Base-by-base conservation (phyloP, 2,329 filamentous ascomycete genomes). In the Diplodia intermedia region DNA sequence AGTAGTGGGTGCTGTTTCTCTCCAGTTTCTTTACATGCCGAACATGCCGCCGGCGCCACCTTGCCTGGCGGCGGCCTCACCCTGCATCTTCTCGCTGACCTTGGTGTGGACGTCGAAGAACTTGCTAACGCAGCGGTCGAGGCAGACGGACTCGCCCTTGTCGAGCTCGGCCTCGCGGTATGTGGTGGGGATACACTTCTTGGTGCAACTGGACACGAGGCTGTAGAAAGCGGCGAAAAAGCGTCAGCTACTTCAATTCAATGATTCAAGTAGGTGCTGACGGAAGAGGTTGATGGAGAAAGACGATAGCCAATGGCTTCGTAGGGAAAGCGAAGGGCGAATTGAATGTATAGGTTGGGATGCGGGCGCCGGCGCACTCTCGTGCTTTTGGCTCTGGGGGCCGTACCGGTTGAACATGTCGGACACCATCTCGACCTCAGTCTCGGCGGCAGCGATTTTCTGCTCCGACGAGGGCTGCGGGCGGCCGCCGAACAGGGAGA, bases 101-200 rank as follows among this genome's bases (percentile, higher is more conserved):
- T 97, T 98, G 85, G 97, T 89, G 81, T 97, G 97, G 77, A 97
- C 94, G 75, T 98, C 94, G 83, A 99, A 97, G 86, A 98, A 99
- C 85, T 99, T 99, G 78, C 91, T 88, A 69, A 96, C 92, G 83
- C 96, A 99, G 77, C 95, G 92, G 84, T 99, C 95, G 74, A 99
- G 89, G 85, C 96, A 99, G 75, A 99, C 95, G 74, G 91, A 93
- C 83, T 99, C 95, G 86, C 94, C 96, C 85, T 99, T 99, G 88
- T 97, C 97, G 77, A 99, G 89, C 75, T 99, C 94, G 80, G 88
- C 89, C 85, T 99, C 95, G 80, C 93, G 93, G 88, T 98, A 99
- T 76, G 94, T 89, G 77, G 84, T 86, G 71, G 94, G 94, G 74
- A 99, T 88, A 83, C 95, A 99, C 86, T 99, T 99, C 79, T 91